Percentiles rank a stretch among this genome's conserved stretches.
phyloP scores from a whole-genome alignment of 2,329 filamentous ascomycete genomes.

The Calycina marina region DNA sequence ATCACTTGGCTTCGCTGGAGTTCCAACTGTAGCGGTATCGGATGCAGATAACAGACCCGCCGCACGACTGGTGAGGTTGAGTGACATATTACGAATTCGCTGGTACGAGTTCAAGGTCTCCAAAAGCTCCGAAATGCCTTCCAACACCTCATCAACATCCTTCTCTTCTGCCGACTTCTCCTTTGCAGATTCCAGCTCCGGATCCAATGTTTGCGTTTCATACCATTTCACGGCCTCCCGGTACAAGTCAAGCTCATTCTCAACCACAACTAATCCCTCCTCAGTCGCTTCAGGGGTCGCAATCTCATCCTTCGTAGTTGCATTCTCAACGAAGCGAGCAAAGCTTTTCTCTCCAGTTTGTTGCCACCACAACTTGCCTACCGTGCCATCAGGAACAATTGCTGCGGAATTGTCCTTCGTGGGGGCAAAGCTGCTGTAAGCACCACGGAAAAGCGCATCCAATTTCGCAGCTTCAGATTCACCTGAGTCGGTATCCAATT shows the following conservation, averaged over 20 bases:
- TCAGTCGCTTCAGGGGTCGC: conserved; percentile 2
- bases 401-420: conserved; percentile 59
- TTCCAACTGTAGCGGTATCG: conserved; percentile 37
- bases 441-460: conserved; percentile 60
- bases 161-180: conserved; percentile 40
- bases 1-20: conserved; percentile 47
- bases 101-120: conserved; percentile 67
- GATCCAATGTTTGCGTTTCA: conserved; percentile 43
- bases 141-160: conserved; percentile 53
- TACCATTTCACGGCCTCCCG: conserved; percentile 41
- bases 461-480: conserved; percentile 51
- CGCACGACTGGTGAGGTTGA: conserved; percentile 47
- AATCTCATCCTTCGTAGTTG: conserved; percentile 6
- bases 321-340: conserved; percentile 40
- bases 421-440: conserved; percentile 69
- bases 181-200: conserved; percentile 32
- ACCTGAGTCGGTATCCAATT: conserved; percentile 26
- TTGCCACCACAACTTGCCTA: conserved; percentile 65
- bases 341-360: conserved; percentile 51
- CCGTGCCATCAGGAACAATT: conserved; percentile 50
- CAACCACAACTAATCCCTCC: conserved; percentile 3
- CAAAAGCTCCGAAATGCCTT: conserved; percentile 61
- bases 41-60: conserved; percentile 50
- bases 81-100: conserved; percentile 58
- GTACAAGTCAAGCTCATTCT: conserved; percentile 25